Percentiles rank a stretch among this genome's conserved stretches.
These are phyloP conservation scores for Phialemonium atrogriseum DNA, from an alignment of 2,329 filamentous ascomycete genomes.

Conservation along the genomic window DNA sequence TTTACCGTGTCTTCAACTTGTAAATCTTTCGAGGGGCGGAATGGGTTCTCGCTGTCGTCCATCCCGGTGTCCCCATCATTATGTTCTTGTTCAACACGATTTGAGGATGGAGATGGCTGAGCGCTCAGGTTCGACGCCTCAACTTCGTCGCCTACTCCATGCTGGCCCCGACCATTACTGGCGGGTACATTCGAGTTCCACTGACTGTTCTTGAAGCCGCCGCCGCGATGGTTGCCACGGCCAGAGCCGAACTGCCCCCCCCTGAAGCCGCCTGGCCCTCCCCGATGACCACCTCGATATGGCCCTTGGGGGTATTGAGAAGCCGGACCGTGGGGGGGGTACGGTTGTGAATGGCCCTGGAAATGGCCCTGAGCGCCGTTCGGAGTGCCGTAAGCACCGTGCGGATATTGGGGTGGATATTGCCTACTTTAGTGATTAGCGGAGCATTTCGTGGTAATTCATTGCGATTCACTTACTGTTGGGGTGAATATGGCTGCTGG, in stretches of 20 bases:
- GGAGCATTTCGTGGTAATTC: too few species aligned
- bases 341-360: slow-evolving; percentile 39
- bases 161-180: slow-evolving; percentile 22
- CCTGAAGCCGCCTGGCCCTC: slow-evolving; percentile 44
- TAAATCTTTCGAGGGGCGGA: slow-evolving; percentile 55
- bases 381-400: slow-evolving; percentile 43
- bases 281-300: slow-evolving; percentile 39
- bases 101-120: slow-evolving; percentile 14
- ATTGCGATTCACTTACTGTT: slow-evolving; percentile 25
- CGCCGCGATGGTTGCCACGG: slow-evolving; percentile 42
- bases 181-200: slow-evolving; percentile 55
- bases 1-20: slow-evolving; percentile 54
- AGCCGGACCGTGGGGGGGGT: slow-evolving; percentile 49
- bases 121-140: slow-evolving; percentile 23
- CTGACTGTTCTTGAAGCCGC: slow-evolving; percentile 58
- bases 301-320: slow-evolving; percentile 41
- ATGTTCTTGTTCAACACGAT: slow-evolving; percentile 16
- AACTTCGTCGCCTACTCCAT: slow-evolving; percentile 19
- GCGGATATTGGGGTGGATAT: slow-evolving; percentile 53
- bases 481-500: slow-evolving; percentile 27
- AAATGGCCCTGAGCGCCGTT: slow-evolving; percentile 47
- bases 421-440: slow-evolving; percentile 38
- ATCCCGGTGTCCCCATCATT: slow-evolving; percentile 27
- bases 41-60: slow-evolving; percentile 48
- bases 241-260: slow-evolving; percentile 46